Percentiles rank a stretch among this genome's conserved stretches.
Conservation (phyloP, 2,329 filamentous ascomycete genomes). For the Fusarium ramigenum region DNA sequence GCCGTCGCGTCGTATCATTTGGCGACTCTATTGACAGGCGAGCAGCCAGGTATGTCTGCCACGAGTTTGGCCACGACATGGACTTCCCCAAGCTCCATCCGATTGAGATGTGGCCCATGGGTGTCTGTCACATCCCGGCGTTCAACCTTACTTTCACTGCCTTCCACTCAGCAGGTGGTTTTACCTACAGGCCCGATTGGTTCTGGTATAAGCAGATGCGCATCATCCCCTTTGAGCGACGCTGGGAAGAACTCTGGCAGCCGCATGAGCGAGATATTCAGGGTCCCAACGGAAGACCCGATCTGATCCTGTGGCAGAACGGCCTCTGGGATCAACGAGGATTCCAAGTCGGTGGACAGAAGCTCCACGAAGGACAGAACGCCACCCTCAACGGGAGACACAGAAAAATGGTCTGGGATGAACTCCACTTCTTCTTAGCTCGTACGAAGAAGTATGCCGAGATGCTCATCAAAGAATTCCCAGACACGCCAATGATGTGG, state of each 20-base stretch:
- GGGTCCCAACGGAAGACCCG: not conserved
- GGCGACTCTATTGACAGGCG: slow-evolving; percentile 5
- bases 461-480: not conserved
- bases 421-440: not conserved
- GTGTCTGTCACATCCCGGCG: not conserved
- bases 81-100: not conserved
- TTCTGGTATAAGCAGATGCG: slow-evolving; percentile 6
- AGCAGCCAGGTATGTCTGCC: not conserved
- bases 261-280: not conserved
- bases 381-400: not conserved
- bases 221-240: not conserved
- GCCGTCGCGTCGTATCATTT: not conserved
- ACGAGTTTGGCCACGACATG: slow-evolving; percentile 2
- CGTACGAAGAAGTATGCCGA: not conserved
- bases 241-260: not conserved
- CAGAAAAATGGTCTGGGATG: not conserved
- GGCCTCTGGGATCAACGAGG: slow-evolving; percentile 1
- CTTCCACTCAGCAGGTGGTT: not conserved
- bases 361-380: not conserved
- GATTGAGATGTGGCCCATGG: not conserved
- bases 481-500: not conserved
- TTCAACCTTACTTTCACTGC: not conserved
- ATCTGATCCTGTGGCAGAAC: not conserved
- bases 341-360: not conserved
- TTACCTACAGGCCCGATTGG: not conserved